Evolutionary conservation across 2,329 filamentous ascomycete genomes (phyloP), one percentile per base, ranked within the genome.

Genomic region (Aspergillus sp.): DNA sequence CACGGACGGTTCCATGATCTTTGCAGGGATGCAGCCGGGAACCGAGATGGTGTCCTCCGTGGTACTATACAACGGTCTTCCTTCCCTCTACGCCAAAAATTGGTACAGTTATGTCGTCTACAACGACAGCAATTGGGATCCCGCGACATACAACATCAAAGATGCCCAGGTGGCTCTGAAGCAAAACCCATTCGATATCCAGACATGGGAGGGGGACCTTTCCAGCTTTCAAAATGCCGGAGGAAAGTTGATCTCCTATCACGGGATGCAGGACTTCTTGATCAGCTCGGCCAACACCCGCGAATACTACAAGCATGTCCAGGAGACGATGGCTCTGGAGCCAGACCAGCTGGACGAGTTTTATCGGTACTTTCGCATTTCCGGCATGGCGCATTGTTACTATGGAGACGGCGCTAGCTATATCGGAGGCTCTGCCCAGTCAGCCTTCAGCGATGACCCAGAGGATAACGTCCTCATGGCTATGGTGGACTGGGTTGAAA

Each of bases 91-190:
- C n/a, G 14, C 16, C 5, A 16, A 38, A 13, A 2, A 17, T 3
- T 38, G 34, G 45, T 76, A 76, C 58, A 71, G 58, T 52, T 69
- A 74, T 29, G 58, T 71, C 2, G 56, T 62, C 36, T 79, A 74
- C 72, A 57, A 65, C 32, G 74, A 65, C 53, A 61, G 67, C 41
- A 55, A 71, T 42, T 75, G 73, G 57, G 71, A 71, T 49, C 72
- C 73, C 25, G 7, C 25, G 25, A 29, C 25, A 10, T 29, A 10
- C 25, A 29, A 29, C 25, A 29, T 29, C 9, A 29, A 29, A 29
- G 57, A 58, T 59, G 2, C 73, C 73, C 31, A 64, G 76, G 34
- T 57, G 69, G 19, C 62, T 75, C 19, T 53, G 14, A 6, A 29
- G 5, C 17, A 54, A 3, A 42, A 56, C 20, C 52, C 52, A 1